phyloP scores from a whole-genome alignment of 2,329 filamentous ascomycete genomes.

The Penicillium janthinellum region DNA sequence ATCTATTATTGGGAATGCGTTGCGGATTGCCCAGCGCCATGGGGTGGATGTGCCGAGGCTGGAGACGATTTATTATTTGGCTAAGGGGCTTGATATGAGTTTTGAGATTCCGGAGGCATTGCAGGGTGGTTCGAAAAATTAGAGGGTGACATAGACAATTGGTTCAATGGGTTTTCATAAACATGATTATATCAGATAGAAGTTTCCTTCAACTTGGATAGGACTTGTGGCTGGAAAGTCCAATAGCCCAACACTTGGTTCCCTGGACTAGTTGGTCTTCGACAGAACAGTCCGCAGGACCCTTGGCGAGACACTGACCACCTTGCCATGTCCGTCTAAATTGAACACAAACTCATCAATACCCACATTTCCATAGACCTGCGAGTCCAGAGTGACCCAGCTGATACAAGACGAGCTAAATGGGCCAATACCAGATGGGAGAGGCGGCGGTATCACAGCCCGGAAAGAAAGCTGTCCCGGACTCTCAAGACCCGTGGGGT shows the following conservation, averaged over 20 bases:
- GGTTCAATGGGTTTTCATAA: background rate
- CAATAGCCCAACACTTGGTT: background rate
- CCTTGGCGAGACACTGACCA: conserved; percentile 16
- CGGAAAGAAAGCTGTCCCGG: conserved; percentile 21
- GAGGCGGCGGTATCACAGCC: conserved; percentile 14
- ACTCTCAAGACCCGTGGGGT: conserved; percentile 25
- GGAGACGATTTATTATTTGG: background rate
- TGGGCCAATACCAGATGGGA: conserved; percentile 11
- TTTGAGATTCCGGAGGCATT: background rate
- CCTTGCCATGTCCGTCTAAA: conserved; percentile 16
- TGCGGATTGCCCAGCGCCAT: background rate
- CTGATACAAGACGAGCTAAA: conserved; percentile 14
- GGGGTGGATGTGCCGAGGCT: background rate
- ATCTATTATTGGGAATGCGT: background rate
- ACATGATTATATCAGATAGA: background rate
- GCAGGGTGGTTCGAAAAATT: background rate
- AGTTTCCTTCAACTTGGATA: too few species aligned
- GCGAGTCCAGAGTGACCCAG: conserved; percentile 18
- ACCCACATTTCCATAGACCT: conserved; percentile 22
- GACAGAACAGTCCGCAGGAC: conserved; percentile 14
- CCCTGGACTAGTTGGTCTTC: background rate
- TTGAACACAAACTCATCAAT: conserved; percentile 26
- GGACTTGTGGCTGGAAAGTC: background rate
- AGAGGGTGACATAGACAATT: background rate
- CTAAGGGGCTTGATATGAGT: conserved; percentile 2